Percentiles rank a stretch among this genome's conserved stretches.
phyloP scores from a whole-genome alignment of 306 rosid genomes.

The Castanopsis chinensis region DNA sequence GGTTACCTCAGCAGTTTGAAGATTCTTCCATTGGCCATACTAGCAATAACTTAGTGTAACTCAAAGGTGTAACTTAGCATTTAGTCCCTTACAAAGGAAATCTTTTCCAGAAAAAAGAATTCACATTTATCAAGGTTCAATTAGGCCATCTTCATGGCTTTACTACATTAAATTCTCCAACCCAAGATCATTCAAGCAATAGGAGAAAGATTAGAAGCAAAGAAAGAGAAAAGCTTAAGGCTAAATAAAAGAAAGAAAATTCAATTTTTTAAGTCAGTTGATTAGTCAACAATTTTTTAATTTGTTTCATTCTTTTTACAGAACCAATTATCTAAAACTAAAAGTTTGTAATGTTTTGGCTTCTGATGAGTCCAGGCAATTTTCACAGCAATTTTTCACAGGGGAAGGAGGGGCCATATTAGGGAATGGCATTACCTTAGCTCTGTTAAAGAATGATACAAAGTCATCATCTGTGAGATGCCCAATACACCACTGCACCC shows the following conservation, averaged over 20 bases:
- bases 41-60: neutral
- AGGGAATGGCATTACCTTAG: constrained; percentile 58
- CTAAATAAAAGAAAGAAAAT: neutral
- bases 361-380: neutral
- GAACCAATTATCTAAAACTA: neutral
- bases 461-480: constrained; percentile 97
- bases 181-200: neutral
- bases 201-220: neutral
- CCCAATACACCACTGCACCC: constrained; percentile 99
- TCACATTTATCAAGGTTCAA: neutral
- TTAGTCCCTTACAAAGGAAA: neutral
- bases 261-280: neutral
- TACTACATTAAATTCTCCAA: neutral
- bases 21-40: neutral
- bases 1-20: neutral
- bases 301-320: neutral
- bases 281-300: neutral
- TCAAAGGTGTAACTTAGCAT: neutral
- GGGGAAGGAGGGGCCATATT: neutral
- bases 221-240: neutral
- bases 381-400: neutral
- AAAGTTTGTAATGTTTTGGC: neutral
- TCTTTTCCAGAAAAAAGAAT: neutral
- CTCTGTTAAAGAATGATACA: constrained; percentile 76
- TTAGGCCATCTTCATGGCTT: neutral